These are phyloP conservation scores for Gypsophila paniculata DNA, from an alignment of 179 eudicot genomes.

Conservation along the genomic window DNA sequence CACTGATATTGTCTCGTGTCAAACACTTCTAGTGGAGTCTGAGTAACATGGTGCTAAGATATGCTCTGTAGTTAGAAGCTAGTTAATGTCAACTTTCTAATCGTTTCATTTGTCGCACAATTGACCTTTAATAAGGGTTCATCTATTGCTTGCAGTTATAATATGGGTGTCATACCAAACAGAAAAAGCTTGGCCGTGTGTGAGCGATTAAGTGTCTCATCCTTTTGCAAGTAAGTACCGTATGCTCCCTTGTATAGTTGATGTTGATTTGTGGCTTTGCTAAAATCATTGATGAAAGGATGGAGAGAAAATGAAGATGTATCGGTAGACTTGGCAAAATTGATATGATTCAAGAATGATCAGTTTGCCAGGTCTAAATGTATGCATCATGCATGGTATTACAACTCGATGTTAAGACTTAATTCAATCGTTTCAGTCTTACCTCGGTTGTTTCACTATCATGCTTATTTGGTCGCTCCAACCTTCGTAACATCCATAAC, in stretches of 20 bases:
- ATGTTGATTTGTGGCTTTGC: neutral
- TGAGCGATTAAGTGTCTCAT: slow-evolving; percentile 67
- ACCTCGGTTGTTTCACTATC: no score
- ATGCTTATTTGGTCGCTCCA: neutral
- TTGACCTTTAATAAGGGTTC: neutral
- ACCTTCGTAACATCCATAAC: neutral
- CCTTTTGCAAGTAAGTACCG: slow-evolving; percentile 71
- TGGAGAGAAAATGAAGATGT: neutral
- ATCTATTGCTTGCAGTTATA: slow-evolving; percentile 55
- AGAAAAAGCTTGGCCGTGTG: slow-evolving; percentile 76
- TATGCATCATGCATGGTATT: neutral
- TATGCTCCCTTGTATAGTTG: slow-evolving; percentile 2
- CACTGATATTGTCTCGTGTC: neutral
- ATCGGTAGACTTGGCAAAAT: no score
- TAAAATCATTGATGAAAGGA: neutral
- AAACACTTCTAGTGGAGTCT: no score
- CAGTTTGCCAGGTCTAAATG: no score
- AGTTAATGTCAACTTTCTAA: neutral
- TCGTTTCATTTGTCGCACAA: neutral
- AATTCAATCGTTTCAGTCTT: no score
- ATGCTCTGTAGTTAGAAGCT: no score
- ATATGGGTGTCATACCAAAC: slow-evolving; percentile 78
- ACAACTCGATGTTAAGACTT: neutral
- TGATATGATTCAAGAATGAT: no score
- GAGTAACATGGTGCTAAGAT: no score